Conservation (phyloP, 2,329 filamentous ascomycete genomes). For the Pochonia chlamydosporia region DNA sequence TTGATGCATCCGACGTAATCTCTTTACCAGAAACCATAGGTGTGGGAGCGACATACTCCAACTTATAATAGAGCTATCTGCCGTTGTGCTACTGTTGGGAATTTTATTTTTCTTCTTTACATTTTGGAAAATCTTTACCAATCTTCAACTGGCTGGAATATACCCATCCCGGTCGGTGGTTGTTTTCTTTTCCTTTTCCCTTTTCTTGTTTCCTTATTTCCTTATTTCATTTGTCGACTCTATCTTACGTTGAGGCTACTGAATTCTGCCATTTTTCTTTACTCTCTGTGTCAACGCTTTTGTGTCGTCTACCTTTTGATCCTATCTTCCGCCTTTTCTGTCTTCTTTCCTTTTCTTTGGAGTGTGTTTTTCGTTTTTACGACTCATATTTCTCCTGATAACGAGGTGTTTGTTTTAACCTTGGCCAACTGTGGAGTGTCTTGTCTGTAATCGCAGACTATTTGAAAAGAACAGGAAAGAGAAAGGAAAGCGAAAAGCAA, state of each 20-base stretch:
- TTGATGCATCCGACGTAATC: neutral
- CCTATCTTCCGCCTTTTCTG: too few relatives aligned
- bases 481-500: too few relatives aligned
- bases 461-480: neutral
- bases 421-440: too few relatives aligned
- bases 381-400: too few relatives aligned
- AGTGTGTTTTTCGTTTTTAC: too few relatives aligned
- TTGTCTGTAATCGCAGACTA: too few relatives aligned
- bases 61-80: slow-evolving; percentile 19
- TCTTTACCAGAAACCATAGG: neutral
- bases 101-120: neutral
- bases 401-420: too few relatives aligned
- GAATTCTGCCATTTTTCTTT: too few relatives aligned
- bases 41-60: neutral
- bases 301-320: too few relatives aligned
- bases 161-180: neutral
- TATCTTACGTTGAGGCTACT: slow-evolving; percentile 5
- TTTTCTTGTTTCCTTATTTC: slow-evolving; percentile 14
- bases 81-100: slow-evolving; percentile 4
- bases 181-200: slow-evolving; percentile 9
- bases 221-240: slow-evolving; percentile 17
- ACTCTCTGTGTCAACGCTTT: neutral
- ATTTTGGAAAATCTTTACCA: slow-evolving; percentile 10
- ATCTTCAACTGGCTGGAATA: neutral
- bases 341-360: too few relatives aligned